Base-by-base conservation (phyloP, 2,329 filamentous ascomycete species). In the Aspergillus persii region DNA sequence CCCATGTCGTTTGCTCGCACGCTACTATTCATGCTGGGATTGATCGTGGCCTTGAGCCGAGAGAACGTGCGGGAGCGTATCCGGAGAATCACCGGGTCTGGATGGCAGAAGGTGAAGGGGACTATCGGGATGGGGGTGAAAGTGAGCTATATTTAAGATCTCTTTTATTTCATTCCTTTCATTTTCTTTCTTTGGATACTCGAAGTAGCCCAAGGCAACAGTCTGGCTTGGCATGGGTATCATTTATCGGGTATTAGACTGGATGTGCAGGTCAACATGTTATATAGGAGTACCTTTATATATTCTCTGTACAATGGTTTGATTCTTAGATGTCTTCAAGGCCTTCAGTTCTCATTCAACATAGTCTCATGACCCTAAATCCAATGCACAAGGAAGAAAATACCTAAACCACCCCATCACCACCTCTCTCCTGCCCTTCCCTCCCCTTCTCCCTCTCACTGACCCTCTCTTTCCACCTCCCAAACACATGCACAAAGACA, bases 121-220 rank as follows among this genome's bases (percentile, higher is more conserved):
- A 98, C 95, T 0, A 88, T 94, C 4, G 93, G 93, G 1, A 98
- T 98, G 94, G 95, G 94, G 2, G 90, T 96, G 63, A 98, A 97
- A 80, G 93, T 98, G 70, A 96, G 90, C 74, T 98, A 98, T 78
- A 96, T 99, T 61, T 98, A 64, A 61, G 27, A 50, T 44, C 9
- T 54, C 58, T 60, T 55, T 58, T 62, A 56, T 65, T 44, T 54
- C 44, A 9, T 53, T 60, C 57, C 52, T 59, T 60, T 58, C 55
- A 53, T 52, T 58, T 33, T 61, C 50, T 50, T 53, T 59, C 51
- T 30, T 61, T 62, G 52, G 44, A 51, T 29, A 9, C 44, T n/a
- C 39, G 60, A 56, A 47, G 60, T 64, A 53, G 50, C 48, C 31
- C 53, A 44, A 46, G 39, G 11, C 18, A 51, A 53, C 18, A 15